Evolutionary conservation across 495 filamentous ascomycete species (phyloP).

Genomic region (Parathielavia hyrcaniae): DNA sequence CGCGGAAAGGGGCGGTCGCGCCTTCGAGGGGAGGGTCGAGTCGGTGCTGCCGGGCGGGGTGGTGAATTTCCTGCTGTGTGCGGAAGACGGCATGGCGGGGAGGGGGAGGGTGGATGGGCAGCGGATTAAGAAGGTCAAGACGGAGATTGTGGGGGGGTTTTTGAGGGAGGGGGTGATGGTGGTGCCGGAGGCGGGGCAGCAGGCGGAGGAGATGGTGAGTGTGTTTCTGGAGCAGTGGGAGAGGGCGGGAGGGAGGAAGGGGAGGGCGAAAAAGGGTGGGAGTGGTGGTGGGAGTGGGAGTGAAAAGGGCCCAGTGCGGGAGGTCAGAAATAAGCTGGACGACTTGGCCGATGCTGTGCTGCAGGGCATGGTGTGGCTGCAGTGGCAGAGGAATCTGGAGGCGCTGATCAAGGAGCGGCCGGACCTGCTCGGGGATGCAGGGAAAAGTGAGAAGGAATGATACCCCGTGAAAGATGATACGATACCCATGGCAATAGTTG

Average conservation of each 20-base stretch:
- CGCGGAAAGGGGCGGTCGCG: constrained; percentile 26
- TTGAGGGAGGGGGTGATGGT: constrained; percentile 36
- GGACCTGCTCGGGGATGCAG: constrained; percentile 13
- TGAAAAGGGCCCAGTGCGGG: constrained; percentile 18
- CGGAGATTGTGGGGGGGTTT: constrained; percentile 51
- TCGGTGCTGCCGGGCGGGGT: constrained; percentile 39
- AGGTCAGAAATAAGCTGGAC: constrained; percentile 58
- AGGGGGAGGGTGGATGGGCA: constrained; percentile 52
- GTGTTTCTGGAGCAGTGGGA: constrained; percentile 47
- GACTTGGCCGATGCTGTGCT: constrained; percentile 86
- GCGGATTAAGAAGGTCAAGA: no score
- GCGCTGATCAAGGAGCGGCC: constrained; percentile 36
- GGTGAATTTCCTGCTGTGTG: constrained; percentile 33
- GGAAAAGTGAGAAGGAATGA: background rate
- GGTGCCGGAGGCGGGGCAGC: constrained; percentile 33
- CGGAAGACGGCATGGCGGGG: constrained; percentile 35
- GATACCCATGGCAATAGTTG: no score
- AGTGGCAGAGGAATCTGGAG: constrained; percentile 69
- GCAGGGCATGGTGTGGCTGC: constrained; percentile 78
- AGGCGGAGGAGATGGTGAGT: constrained; percentile 35
- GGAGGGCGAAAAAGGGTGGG: constrained; percentile 18
- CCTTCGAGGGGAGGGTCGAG: constrained; percentile 35
- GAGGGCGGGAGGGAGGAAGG: background rate
- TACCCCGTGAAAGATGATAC: no score
- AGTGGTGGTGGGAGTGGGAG: constrained; percentile 20